phyloP scores from a whole-genome alignment of 768 basidiomycete genomes.

The Russula vinacea region DNA sequence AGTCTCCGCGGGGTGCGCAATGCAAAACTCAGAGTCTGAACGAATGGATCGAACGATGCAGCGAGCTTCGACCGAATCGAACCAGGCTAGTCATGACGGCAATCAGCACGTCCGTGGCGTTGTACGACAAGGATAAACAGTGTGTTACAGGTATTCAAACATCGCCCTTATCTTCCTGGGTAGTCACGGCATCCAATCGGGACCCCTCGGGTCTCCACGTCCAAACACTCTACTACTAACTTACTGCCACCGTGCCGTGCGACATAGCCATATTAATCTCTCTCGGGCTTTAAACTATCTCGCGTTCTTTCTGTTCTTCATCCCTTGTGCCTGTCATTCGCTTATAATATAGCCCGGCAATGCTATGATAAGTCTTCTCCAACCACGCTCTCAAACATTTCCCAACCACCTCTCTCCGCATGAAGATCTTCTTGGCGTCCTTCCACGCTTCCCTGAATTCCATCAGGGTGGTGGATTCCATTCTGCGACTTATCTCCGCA shows the following conservation, averaged over 20 bases:
- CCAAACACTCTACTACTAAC: no score
- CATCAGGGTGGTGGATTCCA: slow-evolving; percentile 3
- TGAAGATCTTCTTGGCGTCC: slow-evolving; percentile 3
- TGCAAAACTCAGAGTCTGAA: no score
- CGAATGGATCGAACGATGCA: no score
- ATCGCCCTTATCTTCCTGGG: no score
- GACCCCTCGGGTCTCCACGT: no score
- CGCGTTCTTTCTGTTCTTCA: slow-evolving; percentile 9
- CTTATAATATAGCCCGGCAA: slow-evolving; percentile 15
- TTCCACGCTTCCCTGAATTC: neutral
- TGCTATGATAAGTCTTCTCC: slow-evolving; percentile 10
- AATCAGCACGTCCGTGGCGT: neutral
- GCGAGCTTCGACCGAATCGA: no score
- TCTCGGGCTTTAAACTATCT: slow-evolving; percentile 3
- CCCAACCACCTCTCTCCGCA: slow-evolving; percentile 14
- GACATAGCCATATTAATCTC: neutral
- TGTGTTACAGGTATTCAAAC: no score
- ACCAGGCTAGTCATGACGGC: no score
- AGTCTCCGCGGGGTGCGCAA: no score
- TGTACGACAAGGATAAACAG: no score
- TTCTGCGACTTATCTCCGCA: slow-evolving; percentile 10
- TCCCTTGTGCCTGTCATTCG: slow-evolving; percentile 3
- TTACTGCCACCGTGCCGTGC: slow-evolving; percentile 3
- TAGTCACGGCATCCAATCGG: no score
- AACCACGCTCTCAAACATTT: neutral